phyloP scores from a whole-genome alignment of 768 basidiomycete genomes.

The Saitozyma sp. region DNA sequence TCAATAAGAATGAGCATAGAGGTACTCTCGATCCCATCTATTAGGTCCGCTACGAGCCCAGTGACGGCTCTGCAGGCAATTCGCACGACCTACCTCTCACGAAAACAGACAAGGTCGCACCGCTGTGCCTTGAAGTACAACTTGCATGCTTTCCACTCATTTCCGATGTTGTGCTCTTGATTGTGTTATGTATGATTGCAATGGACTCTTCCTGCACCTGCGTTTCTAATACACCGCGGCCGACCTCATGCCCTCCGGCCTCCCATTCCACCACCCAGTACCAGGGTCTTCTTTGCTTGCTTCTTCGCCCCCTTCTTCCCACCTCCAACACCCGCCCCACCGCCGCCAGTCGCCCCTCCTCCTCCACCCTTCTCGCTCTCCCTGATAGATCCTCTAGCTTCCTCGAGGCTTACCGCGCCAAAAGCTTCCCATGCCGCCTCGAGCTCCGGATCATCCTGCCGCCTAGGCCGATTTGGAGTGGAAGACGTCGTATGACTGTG shows the following conservation, averaged over 20 bases:
- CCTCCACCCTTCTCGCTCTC: constrained; percentile 30
- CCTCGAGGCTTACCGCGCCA: constrained; percentile 7
- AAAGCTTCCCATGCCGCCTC: constrained; percentile 45
- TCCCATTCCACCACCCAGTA: constrained; percentile 7
- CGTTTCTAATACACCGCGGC: no score
- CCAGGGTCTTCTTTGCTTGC: background rate
- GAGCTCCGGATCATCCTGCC: constrained; percentile 35
- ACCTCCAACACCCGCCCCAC: constrained; percentile 5
- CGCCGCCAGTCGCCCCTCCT: constrained; percentile 8
- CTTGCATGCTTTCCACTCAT: no score
- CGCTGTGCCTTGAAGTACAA: no score
- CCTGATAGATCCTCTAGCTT: constrained; percentile 5
- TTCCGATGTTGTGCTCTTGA: no score
- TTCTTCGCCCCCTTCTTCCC: constrained; percentile 12
- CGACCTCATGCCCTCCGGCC: background rate
- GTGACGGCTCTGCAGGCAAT: no score
- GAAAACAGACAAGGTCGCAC: no score
- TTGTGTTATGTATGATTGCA: background rate
- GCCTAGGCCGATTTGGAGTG: constrained; percentile 2
- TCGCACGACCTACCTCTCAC: no score
- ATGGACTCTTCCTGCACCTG: background rate
- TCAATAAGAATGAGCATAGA: no score
- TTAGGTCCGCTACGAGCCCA: background rate
- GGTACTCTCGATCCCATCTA: background rate
- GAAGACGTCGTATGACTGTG: constrained; percentile 24